phyloP scores from a whole-genome alignment of 495 filamentous ascomycete species.

The Aspergillus kassunensis region DNA sequence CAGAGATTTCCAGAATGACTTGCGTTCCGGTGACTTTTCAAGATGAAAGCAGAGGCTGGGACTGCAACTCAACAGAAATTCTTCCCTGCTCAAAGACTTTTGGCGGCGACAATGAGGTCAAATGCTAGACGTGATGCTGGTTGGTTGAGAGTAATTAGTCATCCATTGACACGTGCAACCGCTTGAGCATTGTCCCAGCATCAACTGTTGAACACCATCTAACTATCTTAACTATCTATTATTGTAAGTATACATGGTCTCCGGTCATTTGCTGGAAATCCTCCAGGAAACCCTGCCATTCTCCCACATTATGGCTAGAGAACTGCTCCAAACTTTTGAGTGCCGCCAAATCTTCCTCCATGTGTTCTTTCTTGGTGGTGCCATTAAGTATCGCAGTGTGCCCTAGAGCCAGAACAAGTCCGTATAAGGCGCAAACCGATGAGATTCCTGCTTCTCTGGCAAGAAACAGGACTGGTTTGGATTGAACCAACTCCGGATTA shows the following conservation, averaged over 20 bases:
- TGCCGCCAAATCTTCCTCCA: slow-evolving; percentile 62
- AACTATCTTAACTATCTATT: not conserved
- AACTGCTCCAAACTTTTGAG: slow-evolving; percentile 47
- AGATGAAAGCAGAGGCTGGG: not conserved
- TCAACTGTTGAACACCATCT: too few relatives aligned
- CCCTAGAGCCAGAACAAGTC: slow-evolving; percentile 58
- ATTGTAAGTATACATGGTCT: slow-evolving; percentile 26
- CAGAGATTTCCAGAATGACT: not conserved
- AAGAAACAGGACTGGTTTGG: slow-evolving; percentile 47
- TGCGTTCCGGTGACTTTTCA: not conserved
- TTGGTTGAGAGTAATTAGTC: slow-evolving; percentile 18
- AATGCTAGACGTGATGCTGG: slow-evolving; percentile 6
- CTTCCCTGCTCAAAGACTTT: slow-evolving; percentile 13
- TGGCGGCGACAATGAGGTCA: slow-evolving; percentile 23
- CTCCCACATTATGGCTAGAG: slow-evolving; percentile 33
- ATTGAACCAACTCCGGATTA: slow-evolving; percentile 57
- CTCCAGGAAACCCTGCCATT: slow-evolving; percentile 43
- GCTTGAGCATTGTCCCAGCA: too few relatives aligned
- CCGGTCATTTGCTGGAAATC: slow-evolving; percentile 47
- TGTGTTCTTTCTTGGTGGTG: slow-evolving; percentile 58
- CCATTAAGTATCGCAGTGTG: slow-evolving; percentile 63
- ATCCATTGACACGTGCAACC: too few relatives aligned
- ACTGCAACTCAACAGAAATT: slow-evolving; percentile 7
- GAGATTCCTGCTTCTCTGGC: slow-evolving; percentile 42
- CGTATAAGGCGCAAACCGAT: slow-evolving; percentile 60